phyloP scores from a whole-genome alignment of 164 flowering plant species.

The Magnolia kwangsiensis region DNA sequence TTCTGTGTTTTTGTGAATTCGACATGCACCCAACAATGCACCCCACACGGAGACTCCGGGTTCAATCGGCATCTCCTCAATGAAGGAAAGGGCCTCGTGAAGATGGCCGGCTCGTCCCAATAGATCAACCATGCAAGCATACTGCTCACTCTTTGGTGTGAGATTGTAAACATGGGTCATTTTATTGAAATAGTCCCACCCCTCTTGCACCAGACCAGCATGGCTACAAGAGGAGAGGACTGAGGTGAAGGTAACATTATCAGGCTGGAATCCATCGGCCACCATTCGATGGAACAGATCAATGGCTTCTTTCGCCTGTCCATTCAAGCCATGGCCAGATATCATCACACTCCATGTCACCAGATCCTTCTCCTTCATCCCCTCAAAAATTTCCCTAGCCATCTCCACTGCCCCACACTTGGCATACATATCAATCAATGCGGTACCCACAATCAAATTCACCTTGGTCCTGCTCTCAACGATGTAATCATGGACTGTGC shows the following conservation, averaged over 20 bases:
- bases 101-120: slow-evolving; percentile 46
- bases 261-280: slow-evolving; percentile 28
- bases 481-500: slow-evolving; percentile 6
- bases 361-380: slow-evolving; percentile 32
- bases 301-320: slow-evolving; percentile 32
- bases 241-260: slow-evolving; percentile 37
- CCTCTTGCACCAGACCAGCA: slow-evolving; percentile 38
- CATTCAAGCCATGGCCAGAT: slow-evolving; percentile 39
- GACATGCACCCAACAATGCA: slow-evolving; percentile 42
- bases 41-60: slow-evolving; percentile 41
- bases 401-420: slow-evolving; percentile 34
- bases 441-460: slow-evolving; percentile 8
- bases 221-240: slow-evolving; percentile 45
- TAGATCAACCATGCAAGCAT: slow-evolving; percentile 53
- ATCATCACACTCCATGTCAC: slow-evolving; percentile 51
- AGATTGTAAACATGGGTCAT: slow-evolving; percentile 30
- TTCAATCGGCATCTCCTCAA: slow-evolving; percentile 36
- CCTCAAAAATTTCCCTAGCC: slow-evolving; percentile 31
- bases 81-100: slow-evolving; percentile 36
- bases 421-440: slow-evolving; percentile 32
- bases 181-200: slow-evolving; percentile 26
- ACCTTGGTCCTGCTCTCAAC: not conserved
- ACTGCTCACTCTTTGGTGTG: slow-evolving; percentile 36
- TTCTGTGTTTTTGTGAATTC: slow-evolving; percentile 30
- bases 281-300: slow-evolving; percentile 34